Evolutionary conservation across 2,329 filamentous ascomycete species (phyloP).

Genomic region (Fusarium coffeatum): DNA sequence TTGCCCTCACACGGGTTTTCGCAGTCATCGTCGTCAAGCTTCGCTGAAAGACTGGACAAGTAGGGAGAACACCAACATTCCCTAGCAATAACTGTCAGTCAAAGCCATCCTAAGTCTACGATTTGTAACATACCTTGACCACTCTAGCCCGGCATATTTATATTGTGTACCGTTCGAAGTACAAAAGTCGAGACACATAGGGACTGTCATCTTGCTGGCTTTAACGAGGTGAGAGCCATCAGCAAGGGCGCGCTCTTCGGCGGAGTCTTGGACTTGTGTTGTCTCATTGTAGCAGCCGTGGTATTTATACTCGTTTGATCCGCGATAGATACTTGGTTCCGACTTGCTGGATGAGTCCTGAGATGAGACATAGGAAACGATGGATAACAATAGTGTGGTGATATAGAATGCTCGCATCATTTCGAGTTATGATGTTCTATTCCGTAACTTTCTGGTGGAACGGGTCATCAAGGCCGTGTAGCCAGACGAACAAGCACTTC

Average conservation of each 20-base stretch:
- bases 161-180: slow-evolving; percentile 53
- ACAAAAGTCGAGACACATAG: slow-evolving; percentile 64
- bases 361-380: slow-evolving; percentile 23
- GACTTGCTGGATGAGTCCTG: slow-evolving; percentile 27
- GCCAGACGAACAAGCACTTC: neutral
- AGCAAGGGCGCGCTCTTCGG: slow-evolving; percentile 59
- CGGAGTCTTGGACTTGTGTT: slow-evolving; percentile 56
- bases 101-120: neutral
- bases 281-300: slow-evolving; percentile 71
- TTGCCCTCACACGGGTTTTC: slow-evolving; percentile 66
- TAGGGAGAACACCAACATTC: slow-evolving; percentile 70
- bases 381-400: slow-evolving; percentile 18
- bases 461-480: neutral
- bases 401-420: neutral
- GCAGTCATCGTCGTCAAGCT: slow-evolving; percentile 62
- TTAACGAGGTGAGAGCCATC: slow-evolving; percentile 56
- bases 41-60: slow-evolving; percentile 59
- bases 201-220: slow-evolving; percentile 63
- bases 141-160: slow-evolving; percentile 67
- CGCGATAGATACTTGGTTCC: slow-evolving; percentile 50
- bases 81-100: slow-evolving; percentile 47
- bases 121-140: slow-evolving; percentile 54
- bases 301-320: slow-evolving; percentile 59
- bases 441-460: neutral
- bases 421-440: neutral